These are phyloP conservation scores for Clavispora phyllophila DNA, from an alignment of 805 yeast species.

Conservation along the genomic window DNA sequence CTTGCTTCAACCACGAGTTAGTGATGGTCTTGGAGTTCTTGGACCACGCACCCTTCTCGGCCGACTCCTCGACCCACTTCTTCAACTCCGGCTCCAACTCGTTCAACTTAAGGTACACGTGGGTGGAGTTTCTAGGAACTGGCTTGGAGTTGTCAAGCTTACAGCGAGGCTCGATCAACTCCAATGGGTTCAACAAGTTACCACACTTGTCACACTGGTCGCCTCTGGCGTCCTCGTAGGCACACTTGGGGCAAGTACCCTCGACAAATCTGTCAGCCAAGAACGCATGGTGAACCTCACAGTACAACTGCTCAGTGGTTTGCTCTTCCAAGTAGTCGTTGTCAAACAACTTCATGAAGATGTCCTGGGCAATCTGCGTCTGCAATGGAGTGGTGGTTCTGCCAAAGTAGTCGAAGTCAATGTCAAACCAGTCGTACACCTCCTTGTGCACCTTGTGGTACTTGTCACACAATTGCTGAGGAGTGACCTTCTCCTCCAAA, in stretches of 20 bases:
- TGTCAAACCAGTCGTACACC: slow-evolving; percentile 95
- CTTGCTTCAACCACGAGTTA: slow-evolving; percentile 89
- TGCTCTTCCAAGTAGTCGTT: slow-evolving; percentile 83
- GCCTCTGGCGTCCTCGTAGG: slow-evolving; percentile 95
- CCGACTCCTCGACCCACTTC: slow-evolving; percentile 66
- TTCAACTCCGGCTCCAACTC: slow-evolving; percentile 73
- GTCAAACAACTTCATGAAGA: slow-evolving; percentile 69
- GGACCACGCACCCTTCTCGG: slow-evolving; percentile 81
- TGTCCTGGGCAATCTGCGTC: slow-evolving; percentile 93
- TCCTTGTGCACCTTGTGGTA: slow-evolving; percentile 81
- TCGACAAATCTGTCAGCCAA: slow-evolving; percentile 96
- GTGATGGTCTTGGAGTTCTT: slow-evolving; percentile 87
- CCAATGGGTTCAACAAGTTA: slow-evolving; percentile 80
- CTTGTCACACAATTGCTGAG: slow-evolving; percentile 85
- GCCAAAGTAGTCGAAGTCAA: slow-evolving; percentile 92
- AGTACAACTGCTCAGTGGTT: slow-evolving; percentile 82
- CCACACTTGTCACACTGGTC: slow-evolving; percentile 99
- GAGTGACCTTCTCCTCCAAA: slow-evolving; percentile 85
- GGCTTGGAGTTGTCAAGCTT: slow-evolving; percentile 86
- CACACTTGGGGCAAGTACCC: slow-evolving; percentile 95
- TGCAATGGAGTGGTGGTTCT: slow-evolving; percentile 91
- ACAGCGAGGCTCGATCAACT: slow-evolving; percentile 91
- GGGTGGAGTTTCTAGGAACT: slow-evolving; percentile 73
- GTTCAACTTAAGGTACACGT: slow-evolving; percentile 77
- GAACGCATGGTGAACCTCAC: slow-evolving; percentile 85